A percentile compares a stretch with the other conserved stretches of the same genome.
Conservation (phyloP, 371 early-diverging fungal genomes). For the Mucor piriformis region DNA sequence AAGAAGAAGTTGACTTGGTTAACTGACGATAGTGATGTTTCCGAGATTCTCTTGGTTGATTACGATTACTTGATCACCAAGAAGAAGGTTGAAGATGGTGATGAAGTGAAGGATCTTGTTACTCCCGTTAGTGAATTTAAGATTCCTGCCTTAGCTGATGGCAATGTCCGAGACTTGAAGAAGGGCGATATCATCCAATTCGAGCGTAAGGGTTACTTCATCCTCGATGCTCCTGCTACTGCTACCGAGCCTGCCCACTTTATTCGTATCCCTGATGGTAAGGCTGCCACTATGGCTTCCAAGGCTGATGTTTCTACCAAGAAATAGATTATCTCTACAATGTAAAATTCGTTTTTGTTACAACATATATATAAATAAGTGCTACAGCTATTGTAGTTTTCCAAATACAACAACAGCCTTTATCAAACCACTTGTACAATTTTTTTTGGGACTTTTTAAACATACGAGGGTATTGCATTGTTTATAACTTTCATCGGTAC, state of each 20-base stretch:
- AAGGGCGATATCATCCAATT: constrained; percentile 96
- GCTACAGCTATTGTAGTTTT: too few relatives aligned
- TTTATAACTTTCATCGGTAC: too few relatives aligned
- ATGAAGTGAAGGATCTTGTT: constrained; percentile 83
- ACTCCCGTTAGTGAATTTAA: constrained; percentile 92
- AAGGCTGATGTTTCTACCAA: constrained; percentile 46
- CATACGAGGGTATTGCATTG: too few relatives aligned
- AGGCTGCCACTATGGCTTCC: constrained; percentile 75
- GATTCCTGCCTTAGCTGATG: constrained; percentile 68
- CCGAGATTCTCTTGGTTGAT: constrained; percentile 77
- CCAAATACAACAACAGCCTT: too few relatives aligned
- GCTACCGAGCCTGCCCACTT: constrained; percentile 67
- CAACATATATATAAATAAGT: neutral
- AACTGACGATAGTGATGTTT: constrained; percentile 60
- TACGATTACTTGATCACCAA: constrained; percentile 97
- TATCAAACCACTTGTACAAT: too few relatives aligned
- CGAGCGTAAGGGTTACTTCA: constrained; percentile 98
- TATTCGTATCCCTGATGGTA: constrained; percentile 94
- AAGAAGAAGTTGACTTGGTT: constrained; percentile 99
- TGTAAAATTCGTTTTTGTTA: constrained; percentile 1
- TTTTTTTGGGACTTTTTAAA: too few relatives aligned
- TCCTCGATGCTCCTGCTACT: constrained; percentile 75
- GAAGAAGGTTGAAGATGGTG: constrained; percentile 96
- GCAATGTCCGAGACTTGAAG: constrained; percentile 60
- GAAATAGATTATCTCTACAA: constrained; percentile 2